These are phyloP conservation scores for Mallotus repandus DNA, from an alignment of 441 rosid genomes.

Conservation along the genomic window DNA sequence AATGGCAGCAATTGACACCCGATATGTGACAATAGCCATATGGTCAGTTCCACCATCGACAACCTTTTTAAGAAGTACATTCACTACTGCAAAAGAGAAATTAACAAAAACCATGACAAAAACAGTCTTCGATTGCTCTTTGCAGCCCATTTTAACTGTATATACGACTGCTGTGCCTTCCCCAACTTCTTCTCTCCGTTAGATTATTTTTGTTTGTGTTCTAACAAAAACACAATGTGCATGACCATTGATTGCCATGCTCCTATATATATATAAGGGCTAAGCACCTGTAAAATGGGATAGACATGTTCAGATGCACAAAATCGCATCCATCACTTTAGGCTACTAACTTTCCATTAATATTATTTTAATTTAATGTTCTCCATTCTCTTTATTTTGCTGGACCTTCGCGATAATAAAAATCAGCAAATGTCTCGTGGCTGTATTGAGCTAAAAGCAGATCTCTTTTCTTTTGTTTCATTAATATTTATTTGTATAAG, in stretches of 20 bases:
- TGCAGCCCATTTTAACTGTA: slow-evolving; percentile 22
- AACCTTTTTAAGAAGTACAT: slow-evolving; percentile 56
- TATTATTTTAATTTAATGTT: background rate
- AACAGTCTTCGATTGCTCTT: slow-evolving; percentile 41
- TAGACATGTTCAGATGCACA: slow-evolving; percentile 19
- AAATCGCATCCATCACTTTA: slow-evolving; percentile 18
- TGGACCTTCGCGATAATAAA: no score
- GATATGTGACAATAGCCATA: slow-evolving; percentile 56
- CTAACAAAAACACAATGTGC: background rate
- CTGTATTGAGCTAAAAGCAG: background rate
- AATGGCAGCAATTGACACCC: slow-evolving; percentile 44
- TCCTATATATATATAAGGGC: slow-evolving; percentile 8
- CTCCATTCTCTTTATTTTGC: no score
- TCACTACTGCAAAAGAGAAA: slow-evolving; percentile 48
- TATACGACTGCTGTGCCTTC: background rate
- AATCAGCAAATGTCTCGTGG: background rate
- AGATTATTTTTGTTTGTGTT: no score
- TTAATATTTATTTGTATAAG: no score
- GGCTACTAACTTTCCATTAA: slow-evolving; percentile 11
- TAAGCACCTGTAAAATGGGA: slow-evolving; percentile 12
- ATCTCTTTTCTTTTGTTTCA: background rate
- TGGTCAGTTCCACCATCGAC: slow-evolving; percentile 50
- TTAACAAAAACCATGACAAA: slow-evolving; percentile 45
- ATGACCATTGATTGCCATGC: background rate
- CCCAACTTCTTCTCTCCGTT: background rate